phyloP scores from a whole-genome alignment of 768 basidiomycete species.

The Dioszegia crocea region DNA sequence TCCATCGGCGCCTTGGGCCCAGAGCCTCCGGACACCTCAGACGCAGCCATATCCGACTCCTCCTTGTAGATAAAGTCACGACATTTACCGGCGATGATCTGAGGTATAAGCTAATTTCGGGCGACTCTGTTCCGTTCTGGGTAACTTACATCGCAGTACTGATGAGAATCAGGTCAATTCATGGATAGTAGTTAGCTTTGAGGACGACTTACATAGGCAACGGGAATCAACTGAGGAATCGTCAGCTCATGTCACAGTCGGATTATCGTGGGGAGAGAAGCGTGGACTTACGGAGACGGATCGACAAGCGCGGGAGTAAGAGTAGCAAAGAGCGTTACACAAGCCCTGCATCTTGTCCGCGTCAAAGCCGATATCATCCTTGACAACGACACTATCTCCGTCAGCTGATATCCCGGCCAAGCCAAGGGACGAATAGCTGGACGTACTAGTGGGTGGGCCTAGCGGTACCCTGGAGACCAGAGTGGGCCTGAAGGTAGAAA shows the following conservation, averaged over 20 bases:
- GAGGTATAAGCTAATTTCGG: neutral
- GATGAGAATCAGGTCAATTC: neutral
- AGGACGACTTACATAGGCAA: slow-evolving; percentile 16
- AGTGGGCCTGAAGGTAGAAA: slow-evolving; percentile 45
- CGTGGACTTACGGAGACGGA: slow-evolving; percentile 28
- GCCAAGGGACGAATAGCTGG: no score
- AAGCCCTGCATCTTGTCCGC: slow-evolving; percentile 34
- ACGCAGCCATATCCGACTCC: slow-evolving; percentile 14
- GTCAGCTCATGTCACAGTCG: neutral
- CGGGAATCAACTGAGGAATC: slow-evolving; percentile 13
- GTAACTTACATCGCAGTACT: slow-evolving; percentile 26
- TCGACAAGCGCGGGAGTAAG: slow-evolving; percentile 33
- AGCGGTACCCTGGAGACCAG: slow-evolving; percentile 45
- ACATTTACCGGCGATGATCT: slow-evolving; percentile 25
- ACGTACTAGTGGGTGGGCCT: slow-evolving; percentile 30
- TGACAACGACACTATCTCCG: slow-evolving; percentile 9
- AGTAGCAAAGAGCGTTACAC: slow-evolving; percentile 30
- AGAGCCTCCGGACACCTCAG: slow-evolving; percentile 7
- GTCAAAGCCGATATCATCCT: slow-evolving; percentile 28
- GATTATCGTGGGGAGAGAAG: neutral
- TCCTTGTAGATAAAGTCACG: slow-evolving; percentile 21
- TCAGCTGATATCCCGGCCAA: no score
- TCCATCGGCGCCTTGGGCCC: neutral
- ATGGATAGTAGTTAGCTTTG: neutral
- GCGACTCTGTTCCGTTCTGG: neutral